These are phyloP conservation scores for Thoreauomyces humboldtii DNA, from an alignment of 192 early-diverging fungal genomes.

Conservation along the genomic window DNA sequence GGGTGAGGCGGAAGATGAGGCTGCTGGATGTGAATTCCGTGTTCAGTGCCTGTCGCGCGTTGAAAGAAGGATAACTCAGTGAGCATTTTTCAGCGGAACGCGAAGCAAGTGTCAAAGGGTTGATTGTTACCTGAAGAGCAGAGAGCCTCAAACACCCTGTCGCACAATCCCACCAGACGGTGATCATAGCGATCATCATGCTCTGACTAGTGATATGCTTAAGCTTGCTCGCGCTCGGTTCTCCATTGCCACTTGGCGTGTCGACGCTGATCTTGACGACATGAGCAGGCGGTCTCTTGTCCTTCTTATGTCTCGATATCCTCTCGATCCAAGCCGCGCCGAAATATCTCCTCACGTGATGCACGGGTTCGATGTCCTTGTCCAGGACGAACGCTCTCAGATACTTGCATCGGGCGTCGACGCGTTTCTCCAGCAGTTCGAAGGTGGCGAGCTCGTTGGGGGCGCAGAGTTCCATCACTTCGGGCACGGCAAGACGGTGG, in stretches of 20 bases:
- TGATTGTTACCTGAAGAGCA: slow-evolving; percentile 3
- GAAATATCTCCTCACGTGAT: slow-evolving; percentile 18
- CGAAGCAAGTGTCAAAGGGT: not conserved
- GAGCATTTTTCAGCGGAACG: not conserved
- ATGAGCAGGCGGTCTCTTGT: too few relatives aligned
- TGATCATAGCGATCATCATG: slow-evolving; percentile 22
- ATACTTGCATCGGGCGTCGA: slow-evolving; percentile 9
- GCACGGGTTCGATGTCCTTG: not conserved
- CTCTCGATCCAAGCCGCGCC: slow-evolving; percentile 23
- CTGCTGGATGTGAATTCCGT: slow-evolving; percentile 19
- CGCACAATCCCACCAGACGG: slow-evolving; percentile 12
- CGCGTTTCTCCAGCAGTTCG: slow-evolving; percentile 15
- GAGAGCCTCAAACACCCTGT: slow-evolving; percentile 14
- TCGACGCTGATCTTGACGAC: not conserved
- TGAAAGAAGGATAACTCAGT: not conserved
- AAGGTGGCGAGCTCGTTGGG: slow-evolving; percentile 22
- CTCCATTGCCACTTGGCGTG: not conserved
- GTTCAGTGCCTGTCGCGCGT: slow-evolving; percentile 9
- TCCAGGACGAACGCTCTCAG: slow-evolving; percentile 16
- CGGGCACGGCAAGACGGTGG: slow-evolving; percentile 26
- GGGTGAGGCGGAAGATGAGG: slow-evolving; percentile 19
- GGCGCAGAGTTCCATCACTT: slow-evolving; percentile 23
- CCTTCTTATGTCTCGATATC: slow-evolving; percentile 15
- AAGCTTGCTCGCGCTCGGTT: not conserved
- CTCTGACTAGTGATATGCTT: not conserved